A percentile compares a stretch with the other conserved stretches of the same genome.
These are phyloP conservation scores for Wickerhamomyces queroliae DNA, from an alignment of 805 yeast genomes.

Conservation along the genomic window DNA sequence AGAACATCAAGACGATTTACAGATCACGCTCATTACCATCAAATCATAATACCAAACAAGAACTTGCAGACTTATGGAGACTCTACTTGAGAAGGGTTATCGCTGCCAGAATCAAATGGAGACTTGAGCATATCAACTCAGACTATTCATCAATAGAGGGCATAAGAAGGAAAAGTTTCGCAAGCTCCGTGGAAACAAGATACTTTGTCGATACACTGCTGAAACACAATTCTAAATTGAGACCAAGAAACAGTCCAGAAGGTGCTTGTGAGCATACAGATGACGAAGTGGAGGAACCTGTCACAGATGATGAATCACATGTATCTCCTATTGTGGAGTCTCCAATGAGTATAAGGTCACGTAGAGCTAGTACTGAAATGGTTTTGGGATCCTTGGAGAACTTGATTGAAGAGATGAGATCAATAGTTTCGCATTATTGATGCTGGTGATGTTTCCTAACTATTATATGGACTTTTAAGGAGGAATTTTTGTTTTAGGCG, in stretches of 20 bases:
- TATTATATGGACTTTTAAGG: no score
- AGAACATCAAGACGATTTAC: conserved; percentile 2
- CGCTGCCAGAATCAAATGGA: conserved; percentile 26
- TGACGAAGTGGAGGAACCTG: conserved; percentile 4
- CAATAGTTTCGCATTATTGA: no score
- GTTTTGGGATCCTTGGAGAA: conserved; percentile 18
- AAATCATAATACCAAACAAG: conserved; percentile 6
- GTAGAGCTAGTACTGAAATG: conserved; percentile 6
- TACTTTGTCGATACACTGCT: conserved; percentile 12
- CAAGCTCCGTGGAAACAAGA: conserved; percentile 20
- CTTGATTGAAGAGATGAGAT: conserved; percentile 15
- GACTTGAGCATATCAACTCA: conserved; percentile 17
- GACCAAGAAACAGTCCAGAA: conserved; percentile 1
- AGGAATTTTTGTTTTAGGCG: no score
- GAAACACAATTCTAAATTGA: conserved; percentile 3
- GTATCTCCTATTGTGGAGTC: no score
- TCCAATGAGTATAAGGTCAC: no score
- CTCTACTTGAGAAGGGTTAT: conserved; percentile 26
- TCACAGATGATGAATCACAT: not conserved
- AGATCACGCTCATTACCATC: conserved; percentile 20
- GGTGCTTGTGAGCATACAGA: not conserved
- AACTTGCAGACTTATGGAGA: conserved; percentile 24
- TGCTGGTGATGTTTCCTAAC: no score
- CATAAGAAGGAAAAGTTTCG: conserved; percentile 6
- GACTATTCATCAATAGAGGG: conserved; percentile 1